These are phyloP conservation scores for Pichia thaimueangensis DNA, from an alignment of 805 yeast genomes.

Conservation along the genomic window DNA sequence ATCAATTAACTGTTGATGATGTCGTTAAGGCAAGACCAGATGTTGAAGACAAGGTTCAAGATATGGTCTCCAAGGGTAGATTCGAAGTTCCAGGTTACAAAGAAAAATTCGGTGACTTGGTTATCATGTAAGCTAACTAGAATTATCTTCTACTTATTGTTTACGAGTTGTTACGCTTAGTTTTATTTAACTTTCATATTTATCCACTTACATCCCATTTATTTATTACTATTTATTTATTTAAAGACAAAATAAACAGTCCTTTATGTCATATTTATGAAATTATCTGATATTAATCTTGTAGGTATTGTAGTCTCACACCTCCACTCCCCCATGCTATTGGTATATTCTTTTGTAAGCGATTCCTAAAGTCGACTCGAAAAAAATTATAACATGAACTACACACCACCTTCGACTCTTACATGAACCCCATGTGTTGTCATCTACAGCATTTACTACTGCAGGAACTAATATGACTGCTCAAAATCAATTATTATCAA, in stretches of 20 bases:
- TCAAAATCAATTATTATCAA: slow-evolving; percentile 23
- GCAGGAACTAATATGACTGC: slow-evolving; percentile 4
- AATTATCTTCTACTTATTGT: no score
- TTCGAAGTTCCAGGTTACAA: slow-evolving; percentile 98
- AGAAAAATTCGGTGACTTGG: slow-evolving; percentile 96
- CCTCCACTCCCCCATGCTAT: no score
- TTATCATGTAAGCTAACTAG: slow-evolving; percentile 77
- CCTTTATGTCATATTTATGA: slow-evolving; percentile 9
- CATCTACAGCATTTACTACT: no score
- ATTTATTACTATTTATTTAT: slow-evolving; percentile 10
- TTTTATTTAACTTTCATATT: slow-evolving; percentile 10
- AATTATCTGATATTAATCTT: background rate
- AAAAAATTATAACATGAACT: no score
- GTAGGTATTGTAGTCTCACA: no score
- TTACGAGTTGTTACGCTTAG: slow-evolving; percentile 4
- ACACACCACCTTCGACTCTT: no score
- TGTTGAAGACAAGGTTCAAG: slow-evolving; percentile 89
- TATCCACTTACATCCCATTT: no score
- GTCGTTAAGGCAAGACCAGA: slow-evolving; percentile 95
- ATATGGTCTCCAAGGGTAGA: slow-evolving; percentile 93
- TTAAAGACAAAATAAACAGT: no score
- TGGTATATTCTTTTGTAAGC: no score
- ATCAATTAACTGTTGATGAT: slow-evolving; percentile 93
- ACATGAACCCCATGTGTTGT: no score
- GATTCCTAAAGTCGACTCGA: no score